phyloP scores from a whole-genome alignment of 2,329 filamentous ascomycete species.

The Myriosclerotinia curreyana region DNA sequence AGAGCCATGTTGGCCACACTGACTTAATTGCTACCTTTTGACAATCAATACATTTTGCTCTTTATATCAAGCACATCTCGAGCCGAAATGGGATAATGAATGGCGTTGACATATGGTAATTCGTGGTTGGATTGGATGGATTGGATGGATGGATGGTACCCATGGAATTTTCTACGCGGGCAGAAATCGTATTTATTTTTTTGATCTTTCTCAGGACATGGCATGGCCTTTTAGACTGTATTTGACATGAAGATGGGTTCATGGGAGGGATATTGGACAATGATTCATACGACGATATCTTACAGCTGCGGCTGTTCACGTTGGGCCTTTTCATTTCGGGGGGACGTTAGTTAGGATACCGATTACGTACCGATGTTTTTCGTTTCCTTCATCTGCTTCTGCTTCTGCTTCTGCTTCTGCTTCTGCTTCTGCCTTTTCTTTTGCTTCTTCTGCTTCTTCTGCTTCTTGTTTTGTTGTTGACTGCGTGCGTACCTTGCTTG shows the following conservation, averaged over 20 bases:
- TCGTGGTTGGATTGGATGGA: not conserved
- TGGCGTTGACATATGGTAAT: constrained; percentile 6
- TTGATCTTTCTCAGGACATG: not conserved
- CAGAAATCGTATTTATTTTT: constrained; percentile 1
- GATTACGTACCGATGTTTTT: not conserved
- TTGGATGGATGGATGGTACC: not conserved
- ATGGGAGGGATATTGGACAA: constrained; percentile 8
- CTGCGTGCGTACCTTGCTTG: not conserved
- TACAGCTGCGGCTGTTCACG: not conserved
- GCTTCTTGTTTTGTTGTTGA: not conserved
- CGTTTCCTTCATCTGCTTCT: too few relatives aligned
- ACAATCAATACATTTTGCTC: constrained; percentile 1
- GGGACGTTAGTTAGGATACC: constrained; percentile 5
- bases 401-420: not conserved
- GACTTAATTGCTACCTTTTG: constrained; percentile 46
- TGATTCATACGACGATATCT: constrained; percentile 7
- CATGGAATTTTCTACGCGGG: not conserved
- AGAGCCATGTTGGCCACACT: constrained; percentile 69
- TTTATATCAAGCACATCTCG: not conserved
- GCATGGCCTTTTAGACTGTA: constrained; percentile 14
- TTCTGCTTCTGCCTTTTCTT: not conserved
- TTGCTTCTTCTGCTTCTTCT: not conserved
- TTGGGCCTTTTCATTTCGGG: not conserved
- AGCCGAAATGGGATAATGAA: constrained; percentile 5
- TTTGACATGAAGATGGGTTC: constrained; percentile 6